Evolutionary conservation across 2,329 filamentous ascomycete species (phyloP).

Genomic region (Phaeosphaeria sp.): DNA sequence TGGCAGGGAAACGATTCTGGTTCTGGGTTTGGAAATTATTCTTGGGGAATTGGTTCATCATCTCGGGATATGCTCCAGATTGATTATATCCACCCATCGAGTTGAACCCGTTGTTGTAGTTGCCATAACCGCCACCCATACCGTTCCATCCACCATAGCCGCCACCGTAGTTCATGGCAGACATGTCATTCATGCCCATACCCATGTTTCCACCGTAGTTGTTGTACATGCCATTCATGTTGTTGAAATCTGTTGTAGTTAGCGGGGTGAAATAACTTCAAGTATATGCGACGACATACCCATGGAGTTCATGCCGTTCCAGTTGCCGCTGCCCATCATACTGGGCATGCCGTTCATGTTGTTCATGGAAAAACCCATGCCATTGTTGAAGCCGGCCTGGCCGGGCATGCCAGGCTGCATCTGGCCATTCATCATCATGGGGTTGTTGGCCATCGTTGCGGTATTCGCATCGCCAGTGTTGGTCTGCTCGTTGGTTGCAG

Average conservation of each 20-base stretch:
- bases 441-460: conserved; percentile 26
- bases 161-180: conserved; percentile 67
- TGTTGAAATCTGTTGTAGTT: conserved; percentile 38
- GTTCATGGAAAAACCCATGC: conserved; percentile 63
- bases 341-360: conserved; percentile 52
- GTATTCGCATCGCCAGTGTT: conserved; percentile 22
- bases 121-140: conserved; percentile 72
- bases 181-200: conserved; percentile 81
- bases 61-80: conserved; percentile 55
- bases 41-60: conserved; percentile 63
- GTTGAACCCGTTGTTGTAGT: conserved; percentile 56
- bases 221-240: conserved; percentile 80
- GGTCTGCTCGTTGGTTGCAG: conserved; percentile 23
- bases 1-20: conserved; percentile 78
- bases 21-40: conserved; percentile 70
- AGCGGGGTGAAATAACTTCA: conserved; percentile 9
- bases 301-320: conserved; percentile 77
- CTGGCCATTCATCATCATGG: conserved; percentile 38
- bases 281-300: conserved; percentile 65
- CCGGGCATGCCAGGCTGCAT: conserved; percentile 43
- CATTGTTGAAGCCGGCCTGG: conserved; percentile 54
- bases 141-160: conserved; percentile 72
- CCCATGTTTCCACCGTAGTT: conserved; percentile 72
- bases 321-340: conserved; percentile 64
- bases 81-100: conserved; percentile 61